A percentile compares a stretch with the other conserved stretches of the same genome.
phyloP scores from a whole-genome alignment of 805 yeast species.

The Millerozyma miso region DNA sequence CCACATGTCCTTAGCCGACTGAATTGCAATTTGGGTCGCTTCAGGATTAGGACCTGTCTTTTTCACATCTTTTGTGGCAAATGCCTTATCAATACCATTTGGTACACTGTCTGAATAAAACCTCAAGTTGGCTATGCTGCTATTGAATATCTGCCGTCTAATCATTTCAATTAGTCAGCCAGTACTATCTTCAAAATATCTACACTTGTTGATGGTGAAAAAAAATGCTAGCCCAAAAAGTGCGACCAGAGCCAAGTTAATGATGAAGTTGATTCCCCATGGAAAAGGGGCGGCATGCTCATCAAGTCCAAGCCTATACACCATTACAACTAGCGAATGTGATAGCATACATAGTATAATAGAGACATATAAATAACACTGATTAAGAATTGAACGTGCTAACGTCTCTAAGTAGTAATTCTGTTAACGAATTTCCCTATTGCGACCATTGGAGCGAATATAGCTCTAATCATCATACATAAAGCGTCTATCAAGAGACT shows the following conservation, averaged over 20 bases:
- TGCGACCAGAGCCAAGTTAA: no score
- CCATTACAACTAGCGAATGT: no score
- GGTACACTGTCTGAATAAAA: background rate
- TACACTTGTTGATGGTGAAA: no score
- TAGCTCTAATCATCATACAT: constrained; percentile 42
- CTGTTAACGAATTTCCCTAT: constrained; percentile 41
- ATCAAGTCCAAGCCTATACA: no score
- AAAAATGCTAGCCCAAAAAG: no score
- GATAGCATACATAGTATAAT: background rate
- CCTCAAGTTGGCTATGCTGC: constrained; percentile 11
- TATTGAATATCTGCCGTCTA: background rate
- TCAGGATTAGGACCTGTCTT: constrained; percentile 11
- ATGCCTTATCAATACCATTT: background rate
- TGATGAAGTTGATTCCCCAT: no score
- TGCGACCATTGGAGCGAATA: constrained; percentile 46
- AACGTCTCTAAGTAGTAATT: constrained; percentile 9
- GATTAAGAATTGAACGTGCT: background rate
- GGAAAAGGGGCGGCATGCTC: no score
- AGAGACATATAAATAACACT: no score
- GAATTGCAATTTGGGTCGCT: constrained; percentile 37
- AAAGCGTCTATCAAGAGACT: constrained; percentile 39
- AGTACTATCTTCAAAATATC: no score
- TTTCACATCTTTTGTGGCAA: background rate
- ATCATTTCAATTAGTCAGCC: no score
- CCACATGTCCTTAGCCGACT: constrained; percentile 38